Percentiles rank a stretch among this genome's conserved stretches.
These are phyloP conservation scores for Hamigera avellanea DNA, from an alignment of 495 filamentous ascomycete genomes.

Conservation along the genomic window DNA sequence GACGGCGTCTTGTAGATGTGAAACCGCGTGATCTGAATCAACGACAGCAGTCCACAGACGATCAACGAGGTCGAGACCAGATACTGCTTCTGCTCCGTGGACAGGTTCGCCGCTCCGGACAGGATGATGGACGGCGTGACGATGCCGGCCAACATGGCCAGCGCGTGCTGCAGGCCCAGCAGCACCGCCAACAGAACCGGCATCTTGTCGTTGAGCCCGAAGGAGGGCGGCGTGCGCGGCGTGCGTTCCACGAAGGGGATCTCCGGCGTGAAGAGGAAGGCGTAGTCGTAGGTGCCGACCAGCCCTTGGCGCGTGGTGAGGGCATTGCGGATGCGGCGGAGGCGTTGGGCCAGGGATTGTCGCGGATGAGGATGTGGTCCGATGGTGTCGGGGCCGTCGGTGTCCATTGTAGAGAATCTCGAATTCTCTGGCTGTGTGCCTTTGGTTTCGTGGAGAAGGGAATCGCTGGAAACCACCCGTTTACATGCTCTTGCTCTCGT, in stretches of 20 bases:
- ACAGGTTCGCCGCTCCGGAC: constrained; percentile 47
- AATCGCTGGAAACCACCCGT: no score
- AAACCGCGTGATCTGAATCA: constrained; percentile 67
- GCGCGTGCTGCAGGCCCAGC: constrained; percentile 58
- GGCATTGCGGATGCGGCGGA: neutral
- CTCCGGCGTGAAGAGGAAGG: constrained; percentile 62
- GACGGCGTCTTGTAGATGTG: constrained; percentile 59
- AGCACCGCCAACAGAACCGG: constrained; percentile 67
- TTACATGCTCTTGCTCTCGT: no score
- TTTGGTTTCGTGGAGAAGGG: no score
- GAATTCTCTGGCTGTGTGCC: no score
- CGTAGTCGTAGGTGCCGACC: constrained; percentile 81
- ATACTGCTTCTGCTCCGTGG: constrained; percentile 44
- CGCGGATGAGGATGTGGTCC: neutral
- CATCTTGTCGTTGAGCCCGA: constrained; percentile 75
- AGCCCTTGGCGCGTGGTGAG: constrained; percentile 70
- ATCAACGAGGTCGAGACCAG: constrained; percentile 73
- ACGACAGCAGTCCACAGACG: constrained; percentile 60
- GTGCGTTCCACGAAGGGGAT: constrained; percentile 70
- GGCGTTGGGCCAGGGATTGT: neutral
- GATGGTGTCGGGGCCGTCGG: constrained; percentile 1
- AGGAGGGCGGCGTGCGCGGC: constrained; percentile 61
- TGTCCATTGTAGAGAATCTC: constrained; percentile 1
- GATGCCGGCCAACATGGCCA: constrained; percentile 56
- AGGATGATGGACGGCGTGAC: no score